These are phyloP conservation scores for Cinnamomum chago DNA, from an alignment of 164 flowering plant species.

Conservation along the genomic window DNA sequence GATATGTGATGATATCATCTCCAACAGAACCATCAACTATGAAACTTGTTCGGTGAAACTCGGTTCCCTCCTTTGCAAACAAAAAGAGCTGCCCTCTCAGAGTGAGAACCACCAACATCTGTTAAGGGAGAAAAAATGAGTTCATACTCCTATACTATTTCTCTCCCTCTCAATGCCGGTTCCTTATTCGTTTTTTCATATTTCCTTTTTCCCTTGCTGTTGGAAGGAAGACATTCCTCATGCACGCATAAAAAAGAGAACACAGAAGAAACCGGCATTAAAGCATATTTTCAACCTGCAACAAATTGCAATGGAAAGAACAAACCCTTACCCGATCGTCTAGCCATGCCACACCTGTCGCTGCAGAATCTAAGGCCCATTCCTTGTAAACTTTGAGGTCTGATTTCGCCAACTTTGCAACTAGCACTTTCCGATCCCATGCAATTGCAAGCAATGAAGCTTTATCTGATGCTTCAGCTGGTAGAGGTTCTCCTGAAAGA, in stretches of 20 bases:
- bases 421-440: constrained; percentile 90
- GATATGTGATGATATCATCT: constrained; percentile 74
- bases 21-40: constrained; percentile 52
- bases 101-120: constrained; percentile 94
- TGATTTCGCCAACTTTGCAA: constrained; percentile 82
- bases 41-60: constrained; percentile 85
- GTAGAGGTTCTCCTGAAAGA: constrained; percentile 36
- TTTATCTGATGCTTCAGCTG: constrained; percentile 45
- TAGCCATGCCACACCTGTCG: constrained; percentile 89
- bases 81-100: constrained; percentile 66
- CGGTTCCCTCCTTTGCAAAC: constrained; percentile 74
- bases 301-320: constrained; percentile 1
- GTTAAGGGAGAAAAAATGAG: constrained; percentile 21
- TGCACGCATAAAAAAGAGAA: neutral
- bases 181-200: neutral
- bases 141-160: too few relatives aligned
- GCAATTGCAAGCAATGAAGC: constrained; percentile 87
- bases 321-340: constrained; percentile 69
- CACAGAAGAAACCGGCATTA: neutral
- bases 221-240: neutral
- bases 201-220: neutral
- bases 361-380: constrained; percentile 82
- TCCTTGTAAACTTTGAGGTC: constrained; percentile 66
- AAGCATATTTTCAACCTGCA: constrained; percentile 1
- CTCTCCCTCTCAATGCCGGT: neutral